Base-by-base conservation (phyloP, 2,329 filamentous ascomycete genomes). In the Ascochyta fabae region DNA sequence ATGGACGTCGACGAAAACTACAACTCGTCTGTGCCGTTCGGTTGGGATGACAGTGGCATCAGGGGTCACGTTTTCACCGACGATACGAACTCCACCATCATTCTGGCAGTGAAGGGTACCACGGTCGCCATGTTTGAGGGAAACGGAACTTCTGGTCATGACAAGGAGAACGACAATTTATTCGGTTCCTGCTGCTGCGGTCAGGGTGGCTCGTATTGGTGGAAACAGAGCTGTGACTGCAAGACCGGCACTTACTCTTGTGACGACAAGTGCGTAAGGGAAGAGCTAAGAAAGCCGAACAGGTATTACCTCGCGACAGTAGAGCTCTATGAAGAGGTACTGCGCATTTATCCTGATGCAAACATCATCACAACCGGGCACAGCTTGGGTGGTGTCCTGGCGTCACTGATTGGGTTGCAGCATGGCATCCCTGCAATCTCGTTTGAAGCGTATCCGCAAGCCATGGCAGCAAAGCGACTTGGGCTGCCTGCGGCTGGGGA, bases 111-210 rank as follows among this genome's bases (percentile, higher is more conserved):
- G 24, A 75, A 75, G 52, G 72, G 72, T 35, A 75, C 72, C 15
- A 70, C 69, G 9, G 67, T 74, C 6, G 65, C 71, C 38, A 68
- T 75, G 64, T 75, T 73, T 42, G 72, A 73, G 45, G 70, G 71
- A 15, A 72, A 74, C 29, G 72, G 72, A 7, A 75, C 72, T 1
- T 73, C 70, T 3, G 67, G 66, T 2, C 66, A 69, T 39, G 72
- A 75, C 49, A 75, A 75, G 44, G 72, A 74, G 8, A 75, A 75
- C 44, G 72, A 75, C 59, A 75, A 75, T 23, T 56, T 75, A 1
- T 73, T 70, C 42, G 72, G 71, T 0, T 73, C 70, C 6, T 75
- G 72, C 42, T 75, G 72, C 45, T 75, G 72, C 43, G 72, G 67
- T 16, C 72, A 75, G 39, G 70, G 70, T 7, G 72, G 72, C 10